Evolutionary conservation across 257 asterid species (phyloP).

Genomic region (Ballota nigra): DNA sequence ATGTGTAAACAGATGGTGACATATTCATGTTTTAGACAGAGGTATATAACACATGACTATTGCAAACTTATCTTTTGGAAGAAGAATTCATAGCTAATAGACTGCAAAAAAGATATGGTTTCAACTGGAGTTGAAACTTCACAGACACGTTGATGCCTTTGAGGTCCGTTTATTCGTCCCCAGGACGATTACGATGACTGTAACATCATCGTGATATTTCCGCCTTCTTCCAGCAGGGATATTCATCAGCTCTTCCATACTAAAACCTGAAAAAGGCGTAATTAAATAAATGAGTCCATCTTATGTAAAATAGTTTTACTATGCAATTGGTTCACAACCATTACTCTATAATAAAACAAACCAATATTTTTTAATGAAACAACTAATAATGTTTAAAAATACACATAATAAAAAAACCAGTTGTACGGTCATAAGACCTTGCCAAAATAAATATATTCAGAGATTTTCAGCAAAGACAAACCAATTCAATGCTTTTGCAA

Average conservation of each 20-base stretch:
- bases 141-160: constrained; percentile 74
- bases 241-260: constrained; percentile 83
- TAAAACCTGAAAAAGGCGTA: constrained; percentile 55
- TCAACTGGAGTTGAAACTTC: constrained; percentile 10
- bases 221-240: constrained; percentile 93
- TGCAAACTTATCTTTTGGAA: constrained; percentile 13
- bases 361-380: neutral
- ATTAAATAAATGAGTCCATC: neutral
- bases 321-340: neutral
- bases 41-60: neutral
- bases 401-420: neutral
- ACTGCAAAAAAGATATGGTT: constrained; percentile 22
- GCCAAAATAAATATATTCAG: neutral
- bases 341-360: too few species aligned
- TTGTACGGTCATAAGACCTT: neutral
- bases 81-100: constrained; percentile 20
- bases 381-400: neutral
- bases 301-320: neutral
- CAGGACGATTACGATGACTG: constrained; percentile 74
- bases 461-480: neutral
- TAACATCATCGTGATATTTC: constrained; percentile 89
- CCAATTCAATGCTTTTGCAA: constrained; percentile 11
- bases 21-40: constrained; percentile 1
- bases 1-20: neutral
- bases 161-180: constrained; percentile 84